phyloP scores from a whole-genome alignment of 2,329 filamentous ascomycete genomes.

The Alternaria atra region DNA sequence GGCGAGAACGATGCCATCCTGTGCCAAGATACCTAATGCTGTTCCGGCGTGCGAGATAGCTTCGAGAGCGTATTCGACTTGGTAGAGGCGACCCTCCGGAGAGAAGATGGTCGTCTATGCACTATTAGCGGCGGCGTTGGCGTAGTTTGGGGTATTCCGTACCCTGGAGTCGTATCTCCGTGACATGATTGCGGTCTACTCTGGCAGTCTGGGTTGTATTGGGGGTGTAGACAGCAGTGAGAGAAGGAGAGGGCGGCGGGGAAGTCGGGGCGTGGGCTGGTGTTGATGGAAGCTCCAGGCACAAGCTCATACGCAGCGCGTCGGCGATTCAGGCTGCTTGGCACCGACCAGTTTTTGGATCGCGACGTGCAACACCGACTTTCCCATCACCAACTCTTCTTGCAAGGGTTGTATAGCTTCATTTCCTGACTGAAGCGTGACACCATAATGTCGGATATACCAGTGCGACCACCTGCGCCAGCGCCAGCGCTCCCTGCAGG shows the following conservation, averaged over 20 bases:
- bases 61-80: conserved; percentile 99
- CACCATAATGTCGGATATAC: conserved; percentile 40
- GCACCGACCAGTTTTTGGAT: conserved; percentile 43
- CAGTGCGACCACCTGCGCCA: conserved; percentile 42
- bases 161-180: conserved; percentile 97
- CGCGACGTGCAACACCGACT: conserved; percentile 27
- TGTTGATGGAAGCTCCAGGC: conserved; percentile 50
- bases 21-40: conserved; percentile 93
- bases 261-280: conserved; percentile 35
- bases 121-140: conserved; percentile 33
- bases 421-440: background rate
- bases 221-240: conserved; percentile 16
- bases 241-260: conserved; percentile 28
- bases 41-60: conserved; percentile 98
- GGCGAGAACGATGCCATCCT: conserved; percentile 97
- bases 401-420: background rate
- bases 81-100: conserved; percentile 96
- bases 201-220: conserved; percentile 2
- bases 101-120: conserved; percentile 98
- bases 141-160: conserved; percentile 51
- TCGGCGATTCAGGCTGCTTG: conserved; percentile 39
- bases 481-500: conserved; percentile 73
- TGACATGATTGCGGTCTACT: conserved; percentile 71
- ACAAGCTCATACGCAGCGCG: conserved; percentile 46
- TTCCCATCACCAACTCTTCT: background rate